phyloP scores from a whole-genome alignment of 1,284 basidiomycete genomes.

The Garcileccinum viscosum region DNA sequence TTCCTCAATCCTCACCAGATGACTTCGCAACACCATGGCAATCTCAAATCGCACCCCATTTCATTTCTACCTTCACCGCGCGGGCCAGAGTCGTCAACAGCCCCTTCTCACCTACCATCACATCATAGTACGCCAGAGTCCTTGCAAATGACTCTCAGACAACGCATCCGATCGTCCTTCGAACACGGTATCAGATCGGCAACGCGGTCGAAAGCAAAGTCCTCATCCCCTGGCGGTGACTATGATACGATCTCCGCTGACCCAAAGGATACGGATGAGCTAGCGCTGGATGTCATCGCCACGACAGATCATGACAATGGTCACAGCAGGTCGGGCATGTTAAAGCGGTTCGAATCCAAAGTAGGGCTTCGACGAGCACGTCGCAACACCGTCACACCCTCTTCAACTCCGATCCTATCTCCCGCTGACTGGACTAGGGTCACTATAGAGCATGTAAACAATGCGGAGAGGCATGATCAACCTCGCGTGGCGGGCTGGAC shows the following conservation, averaged over 20 bases:
- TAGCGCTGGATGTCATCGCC: slow-evolving; percentile 39
- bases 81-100: slow-evolving; percentile 41
- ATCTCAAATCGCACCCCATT: slow-evolving; percentile 41
- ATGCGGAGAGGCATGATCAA: slow-evolving; percentile 44
- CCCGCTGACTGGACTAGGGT: slow-evolving; percentile 38
- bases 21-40: slow-evolving; percentile 50
- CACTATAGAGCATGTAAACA: slow-evolving; percentile 42
- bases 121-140: slow-evolving; percentile 42
- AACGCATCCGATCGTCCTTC: slow-evolving; percentile 67
- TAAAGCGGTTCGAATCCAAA: slow-evolving; percentile 52
- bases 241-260: slow-evolving; percentile 51
- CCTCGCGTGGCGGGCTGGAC: slow-evolving; percentile 58
- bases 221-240: slow-evolving; percentile 40
- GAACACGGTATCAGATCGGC: slow-evolving; percentile 70
- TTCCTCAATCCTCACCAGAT: slow-evolving; percentile 55
- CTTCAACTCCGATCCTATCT: slow-evolving; percentile 47
- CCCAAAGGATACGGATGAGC: slow-evolving; percentile 51
- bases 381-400: slow-evolving; percentile 50
- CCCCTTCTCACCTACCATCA: slow-evolving; percentile 33
- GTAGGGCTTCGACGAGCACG: slow-evolving; percentile 59
- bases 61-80: slow-evolving; percentile 50
- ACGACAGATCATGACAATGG: slow-evolving; percentile 35
- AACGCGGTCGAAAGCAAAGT: slow-evolving; percentile 54
- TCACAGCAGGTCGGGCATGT: slow-evolving; percentile 45
- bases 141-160: slow-evolving; percentile 58